phyloP scores from a whole-genome alignment of 495 filamentous ascomycete genomes.

The Penicillium roqueforti region DNA sequence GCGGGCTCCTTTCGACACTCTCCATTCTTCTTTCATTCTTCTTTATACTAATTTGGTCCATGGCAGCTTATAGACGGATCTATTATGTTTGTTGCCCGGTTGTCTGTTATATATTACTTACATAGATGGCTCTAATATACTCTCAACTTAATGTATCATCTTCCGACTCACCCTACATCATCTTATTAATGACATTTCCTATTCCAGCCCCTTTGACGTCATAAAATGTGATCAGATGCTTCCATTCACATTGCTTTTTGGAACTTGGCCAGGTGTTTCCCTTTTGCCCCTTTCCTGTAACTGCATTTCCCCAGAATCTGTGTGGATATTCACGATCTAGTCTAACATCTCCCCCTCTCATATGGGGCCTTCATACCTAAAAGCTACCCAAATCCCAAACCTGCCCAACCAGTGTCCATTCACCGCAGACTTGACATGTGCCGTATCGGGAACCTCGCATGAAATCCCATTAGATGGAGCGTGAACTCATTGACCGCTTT shows the following conservation, averaged over 20 bases:
- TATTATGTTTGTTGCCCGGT: too few relatives aligned
- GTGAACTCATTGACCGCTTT: conserved; percentile 4
- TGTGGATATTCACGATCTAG: neutral
- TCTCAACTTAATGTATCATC: too few relatives aligned
- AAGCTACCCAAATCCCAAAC: neutral
- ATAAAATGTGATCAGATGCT: neutral
- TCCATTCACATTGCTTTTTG: too few relatives aligned
- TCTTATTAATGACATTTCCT: conserved; percentile 1
- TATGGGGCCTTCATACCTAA: neutral
- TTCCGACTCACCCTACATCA: too few relatives aligned
- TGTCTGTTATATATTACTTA: too few relatives aligned
- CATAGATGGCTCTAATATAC: neutral
- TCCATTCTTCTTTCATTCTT: neutral
- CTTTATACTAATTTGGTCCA: too few relatives aligned
- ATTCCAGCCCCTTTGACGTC: neutral
- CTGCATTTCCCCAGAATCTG: neutral
- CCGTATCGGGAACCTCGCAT: neutral
- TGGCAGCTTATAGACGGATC: too few relatives aligned
- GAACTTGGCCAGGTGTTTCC: too few relatives aligned
- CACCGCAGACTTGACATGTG: neutral
- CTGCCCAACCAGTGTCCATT: neutral
- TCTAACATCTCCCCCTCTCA: neutral
- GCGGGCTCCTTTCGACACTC: neutral
- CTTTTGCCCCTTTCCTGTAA: too few relatives aligned
- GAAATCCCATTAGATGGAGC: neutral